phyloP scores from a whole-genome alignment of 768 basidiomycete genomes.

The Leccinum uliginosum region DNA sequence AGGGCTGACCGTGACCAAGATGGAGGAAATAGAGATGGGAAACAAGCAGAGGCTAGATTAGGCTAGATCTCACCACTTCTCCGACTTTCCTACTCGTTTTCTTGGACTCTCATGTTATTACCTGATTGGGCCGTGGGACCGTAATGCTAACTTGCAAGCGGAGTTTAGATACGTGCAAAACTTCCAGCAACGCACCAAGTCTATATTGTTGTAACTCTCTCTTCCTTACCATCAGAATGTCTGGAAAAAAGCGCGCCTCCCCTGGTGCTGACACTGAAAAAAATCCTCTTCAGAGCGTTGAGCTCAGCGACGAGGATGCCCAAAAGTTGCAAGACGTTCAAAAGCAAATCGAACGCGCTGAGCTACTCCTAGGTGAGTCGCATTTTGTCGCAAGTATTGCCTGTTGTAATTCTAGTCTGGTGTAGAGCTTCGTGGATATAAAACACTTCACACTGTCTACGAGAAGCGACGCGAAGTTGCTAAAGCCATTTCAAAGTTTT shows the following conservation, averaged over 20 bases:
- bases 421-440: slow-evolving; percentile 61
- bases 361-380: slow-evolving; percentile 66
- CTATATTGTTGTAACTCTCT: slow-evolving; percentile 6
- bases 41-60: slow-evolving; percentile 75
- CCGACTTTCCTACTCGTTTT: not conserved
- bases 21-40: slow-evolving; percentile 80
- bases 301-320: slow-evolving; percentile 69
- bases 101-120: not conserved
- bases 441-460: slow-evolving; percentile 56
- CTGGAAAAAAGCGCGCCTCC: slow-evolving; percentile 67
- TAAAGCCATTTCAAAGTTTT: slow-evolving; percentile 72
- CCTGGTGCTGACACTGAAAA: slow-evolving; percentile 79
- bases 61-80: slow-evolving; percentile 1
- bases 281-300: slow-evolving; percentile 59
- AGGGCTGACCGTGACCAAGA: slow-evolving; percentile 30
- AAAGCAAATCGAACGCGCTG: slow-evolving; percentile 66
- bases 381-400: slow-evolving; percentile 1
- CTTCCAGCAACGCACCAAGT: slow-evolving; percentile 6
- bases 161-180: slow-evolving; percentile 29
- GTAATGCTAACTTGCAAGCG: slow-evolving; percentile 17
- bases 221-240: slow-evolving; percentile 22
- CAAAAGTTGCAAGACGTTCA: slow-evolving; percentile 61
- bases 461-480: slow-evolving; percentile 64
- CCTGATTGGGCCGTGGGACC: slow-evolving; percentile 8
- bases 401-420: slow-evolving; percentile 7